Base-by-base conservation (phyloP, 2,329 filamentous ascomycete genomes). In the Lizonia empirigonia region DNA sequence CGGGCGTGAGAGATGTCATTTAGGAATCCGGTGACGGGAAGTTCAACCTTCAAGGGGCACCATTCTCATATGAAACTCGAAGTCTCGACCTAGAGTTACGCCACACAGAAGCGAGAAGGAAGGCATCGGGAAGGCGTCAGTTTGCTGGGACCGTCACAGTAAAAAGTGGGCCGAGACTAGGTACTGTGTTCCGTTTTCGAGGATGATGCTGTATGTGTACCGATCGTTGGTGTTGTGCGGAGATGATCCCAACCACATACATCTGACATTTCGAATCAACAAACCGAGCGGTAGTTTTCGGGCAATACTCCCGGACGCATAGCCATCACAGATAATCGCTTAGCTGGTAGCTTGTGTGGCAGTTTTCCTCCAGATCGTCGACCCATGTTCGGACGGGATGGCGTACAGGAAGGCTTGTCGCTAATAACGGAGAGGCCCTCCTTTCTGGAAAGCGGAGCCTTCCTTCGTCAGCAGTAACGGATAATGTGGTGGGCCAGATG, bases 131-230 rank as follows among this genome's bases (percentile, higher is more conserved):
- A 46, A 46, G 41, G 42, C 37, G 42, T 33, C 30, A 46, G 41
- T 32, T 26, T 26, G 15, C 23, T 44, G 23, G 29, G 36, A 38
- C 30, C 34, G 20, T 27, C 24, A 41, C 24, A 9, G 13, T 37
- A 23, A 42, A 42, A 47, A 52, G 49, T 52, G 49, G 49, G 27
- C 5, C 36, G 18, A 12, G 2, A 8, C 41, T 46, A 41, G 36
- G 24, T 29, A 27, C 18, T 26, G 49, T 38, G 27, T 10, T 44
- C 36, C 42, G 22, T 42, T 38, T 18, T 38, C 7, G 32, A 47
- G 32, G 42, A 46, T 47, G 33, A 42, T 47, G 42, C 42, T 47
- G 20, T n/a, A 18, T 24, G 49, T 18, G 49, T 44, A 52, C 49
- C 42, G 16, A 16, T 29, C 2, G 37, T 38, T 24, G 22, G 20